These are phyloP conservation scores for Venturia effusa DNA, from an alignment of 2,329 filamentous ascomycete genomes.

Conservation along the genomic window DNA sequence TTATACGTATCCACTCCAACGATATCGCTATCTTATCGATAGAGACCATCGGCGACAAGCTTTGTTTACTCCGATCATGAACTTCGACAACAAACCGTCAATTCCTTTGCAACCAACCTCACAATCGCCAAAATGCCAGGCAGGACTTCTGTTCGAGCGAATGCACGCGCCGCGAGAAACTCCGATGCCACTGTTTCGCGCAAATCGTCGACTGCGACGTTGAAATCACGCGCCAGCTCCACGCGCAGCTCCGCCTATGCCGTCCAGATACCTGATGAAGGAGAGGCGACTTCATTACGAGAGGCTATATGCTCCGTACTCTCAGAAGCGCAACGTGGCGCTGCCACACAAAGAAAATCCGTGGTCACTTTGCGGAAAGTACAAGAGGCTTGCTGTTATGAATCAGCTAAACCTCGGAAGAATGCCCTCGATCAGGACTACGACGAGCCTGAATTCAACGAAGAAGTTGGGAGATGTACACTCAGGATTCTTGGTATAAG, in stretches of 20 bases:
- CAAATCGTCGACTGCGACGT: conserved; percentile 30
- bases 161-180: conserved; percentile 18
- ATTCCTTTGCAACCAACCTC: conserved; percentile 9
- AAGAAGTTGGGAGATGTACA: conserved; percentile 73
- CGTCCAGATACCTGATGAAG: conserved; percentile 55
- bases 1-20: too few species aligned
- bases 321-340: conserved; percentile 66
- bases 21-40: neutral
- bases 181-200: conserved; percentile 25
- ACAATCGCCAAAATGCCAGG: conserved; percentile 32
- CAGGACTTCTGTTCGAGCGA: conserved; percentile 32
- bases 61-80: conserved; percentile 12
- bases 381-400: conserved; percentile 68
- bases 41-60: neutral
- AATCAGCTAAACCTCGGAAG: conserved; percentile 28
- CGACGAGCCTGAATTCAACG: conserved; percentile 77
- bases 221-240: conserved; percentile 29
- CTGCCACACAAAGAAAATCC: conserved; percentile 80
- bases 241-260: conserved; percentile 29
- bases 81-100: conserved; percentile 1
- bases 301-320: conserved; percentile 54
- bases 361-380: conserved; percentile 80
- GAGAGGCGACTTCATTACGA: conserved; percentile 59
- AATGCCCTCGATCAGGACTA: conserved; percentile 43
- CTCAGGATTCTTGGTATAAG: conserved; percentile 75